These are phyloP conservation scores for Termitomyces eurrhizus DNA, from an alignment of 768 basidiomycete genomes.

Conservation along the genomic window DNA sequence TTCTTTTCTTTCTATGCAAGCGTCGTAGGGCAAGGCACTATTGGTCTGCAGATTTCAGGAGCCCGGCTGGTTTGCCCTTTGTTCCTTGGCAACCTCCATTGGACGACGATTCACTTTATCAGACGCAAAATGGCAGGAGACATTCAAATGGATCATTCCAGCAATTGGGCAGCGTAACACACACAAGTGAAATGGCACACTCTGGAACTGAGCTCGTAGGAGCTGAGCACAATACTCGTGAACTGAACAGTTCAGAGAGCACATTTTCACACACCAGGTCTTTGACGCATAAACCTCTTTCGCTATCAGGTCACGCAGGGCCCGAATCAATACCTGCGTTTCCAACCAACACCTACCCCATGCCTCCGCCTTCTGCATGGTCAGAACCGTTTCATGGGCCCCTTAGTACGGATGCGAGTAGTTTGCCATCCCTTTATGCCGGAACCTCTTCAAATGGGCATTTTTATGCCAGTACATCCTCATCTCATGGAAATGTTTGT, in stretches of 20 bases:
- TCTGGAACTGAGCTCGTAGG: slow-evolving; percentile 1
- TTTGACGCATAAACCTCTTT: slow-evolving; percentile 20
- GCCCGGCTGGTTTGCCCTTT: slow-evolving; percentile 12
- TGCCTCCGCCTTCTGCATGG: slow-evolving; percentile 9
- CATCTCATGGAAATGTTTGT: slow-evolving; percentile 1
- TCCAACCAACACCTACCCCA: neutral
- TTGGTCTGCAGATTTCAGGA: slow-evolving; percentile 7
- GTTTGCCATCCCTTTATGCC: slow-evolving; percentile 6
- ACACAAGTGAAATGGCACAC: slow-evolving; percentile 14
- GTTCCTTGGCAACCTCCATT: slow-evolving; percentile 28
- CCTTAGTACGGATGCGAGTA: neutral
- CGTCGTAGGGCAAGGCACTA: slow-evolving; percentile 18
- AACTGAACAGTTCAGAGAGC: slow-evolving; percentile 22
- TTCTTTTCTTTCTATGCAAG: slow-evolving; percentile 30
- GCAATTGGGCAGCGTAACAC: slow-evolving; percentile 12
- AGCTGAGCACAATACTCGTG: slow-evolving; percentile 9
- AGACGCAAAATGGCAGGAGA: slow-evolving; percentile 3
- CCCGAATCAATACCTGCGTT: neutral
- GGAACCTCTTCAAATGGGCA: neutral
- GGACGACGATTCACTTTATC: slow-evolving; percentile 23
- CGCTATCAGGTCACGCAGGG: slow-evolving; percentile 13
- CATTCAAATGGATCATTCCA: slow-evolving; percentile 12
- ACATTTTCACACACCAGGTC: slow-evolving; percentile 10
- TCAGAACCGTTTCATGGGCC: neutral
- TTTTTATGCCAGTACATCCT: slow-evolving; percentile 7